Conservation (phyloP, 768 basidiomycete genomes). For the Dacryopinax primogenitus region DNA sequence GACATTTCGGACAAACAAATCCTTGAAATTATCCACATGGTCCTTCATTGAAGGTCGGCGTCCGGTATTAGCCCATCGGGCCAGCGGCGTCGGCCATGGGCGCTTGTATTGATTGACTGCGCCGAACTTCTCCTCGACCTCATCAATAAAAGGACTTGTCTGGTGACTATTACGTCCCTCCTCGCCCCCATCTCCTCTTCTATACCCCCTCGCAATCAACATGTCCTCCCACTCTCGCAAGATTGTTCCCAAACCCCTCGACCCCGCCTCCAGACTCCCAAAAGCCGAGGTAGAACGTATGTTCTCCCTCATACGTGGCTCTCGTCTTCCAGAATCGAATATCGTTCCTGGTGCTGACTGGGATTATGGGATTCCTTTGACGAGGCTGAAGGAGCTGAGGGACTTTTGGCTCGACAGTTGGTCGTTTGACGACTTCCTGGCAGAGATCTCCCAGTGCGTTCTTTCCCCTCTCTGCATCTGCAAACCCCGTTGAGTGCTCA, state of each 20-base stretch:
- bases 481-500: no score
- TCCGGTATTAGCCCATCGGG: no score
- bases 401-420: neutral
- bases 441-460: neutral
- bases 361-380: neutral
- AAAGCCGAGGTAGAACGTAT: neutral
- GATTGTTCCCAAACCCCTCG: neutral
- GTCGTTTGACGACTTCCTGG: neutral
- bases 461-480: no score
- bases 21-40: no score
- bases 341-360: neutral
- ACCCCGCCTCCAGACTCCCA: neutral
- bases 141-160: no score
- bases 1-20: no score
- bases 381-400: neutral
- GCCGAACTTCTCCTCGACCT: no score
- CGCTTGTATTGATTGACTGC: no score
- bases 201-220: neutral
- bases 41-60: no score
- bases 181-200: neutral
- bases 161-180: neutral
- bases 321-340: neutral
- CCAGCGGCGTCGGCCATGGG: no score
- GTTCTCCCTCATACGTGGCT: neutral
- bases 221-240: constrained; percentile 7